Conservation (phyloP, 2,329 filamentous ascomycete species). For the Fusarium algeriense region DNA sequence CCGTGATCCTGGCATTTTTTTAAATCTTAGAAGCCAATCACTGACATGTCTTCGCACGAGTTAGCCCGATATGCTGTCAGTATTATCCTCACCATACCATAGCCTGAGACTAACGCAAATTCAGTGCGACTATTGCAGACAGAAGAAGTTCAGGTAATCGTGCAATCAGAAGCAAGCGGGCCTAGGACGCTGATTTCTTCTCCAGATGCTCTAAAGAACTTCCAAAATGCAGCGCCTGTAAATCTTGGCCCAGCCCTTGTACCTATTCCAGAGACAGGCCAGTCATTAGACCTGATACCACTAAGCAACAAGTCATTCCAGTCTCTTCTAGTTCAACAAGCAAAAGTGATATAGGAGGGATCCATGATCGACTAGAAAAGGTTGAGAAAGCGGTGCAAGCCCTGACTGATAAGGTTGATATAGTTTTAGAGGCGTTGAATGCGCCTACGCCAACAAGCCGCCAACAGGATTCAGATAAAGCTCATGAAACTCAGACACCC, state of each 20-base stretch:
- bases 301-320: accelerated
- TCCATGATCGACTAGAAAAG: not conserved
- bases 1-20: no score
- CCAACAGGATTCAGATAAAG: no score
- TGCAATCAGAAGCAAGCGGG: no score
- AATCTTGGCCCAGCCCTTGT: constrained; percentile 8
- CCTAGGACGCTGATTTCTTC: no score
- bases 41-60: accelerated
- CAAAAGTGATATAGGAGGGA: accelerated
- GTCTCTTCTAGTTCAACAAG: accelerated
- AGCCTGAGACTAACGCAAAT: not conserved
- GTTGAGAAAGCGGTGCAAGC: not conserved
- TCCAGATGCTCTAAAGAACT: constrained; percentile 10
- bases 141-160: constrained; percentile 12
- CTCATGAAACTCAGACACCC: not conserved
- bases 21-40: no score
- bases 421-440: not conserved
- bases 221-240: constrained; percentile 10
- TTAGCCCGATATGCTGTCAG: constrained; percentile 11
- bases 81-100: not conserved
- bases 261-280: constrained; percentile 5
- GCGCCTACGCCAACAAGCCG: no score
- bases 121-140: constrained; percentile 18
- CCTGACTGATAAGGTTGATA: not conserved
- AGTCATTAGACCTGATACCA: not conserved